Evolutionary conservation across 257 asterid genomes (phyloP), one percentile per base, ranked within the genome.

Genomic region (Solanum sejunctum): DNA sequence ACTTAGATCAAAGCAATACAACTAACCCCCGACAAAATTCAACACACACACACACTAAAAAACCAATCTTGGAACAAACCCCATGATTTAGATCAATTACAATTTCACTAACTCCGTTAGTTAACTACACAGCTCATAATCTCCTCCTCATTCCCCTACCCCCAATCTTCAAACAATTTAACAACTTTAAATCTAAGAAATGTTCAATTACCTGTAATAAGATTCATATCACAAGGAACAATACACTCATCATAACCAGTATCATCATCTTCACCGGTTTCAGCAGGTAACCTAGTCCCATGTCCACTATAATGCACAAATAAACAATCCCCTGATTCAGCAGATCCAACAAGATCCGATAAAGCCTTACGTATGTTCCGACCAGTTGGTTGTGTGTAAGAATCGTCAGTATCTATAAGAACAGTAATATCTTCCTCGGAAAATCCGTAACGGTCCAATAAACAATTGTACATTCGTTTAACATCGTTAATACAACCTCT

Each of bases 261-360:
- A 81, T 96, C 99, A 58, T 96, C 99, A 41, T 93, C 95, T 92
- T 96, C 99, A 58, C 99, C 99, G 32, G 97, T 94, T 91, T 96
- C 99, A 60, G 99, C 99, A 26, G 99, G 99, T 3, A 96, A 94
- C 57, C 99, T 95, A 11, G 99, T 96, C 7, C 99, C 99, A 84
- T 96, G 99, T 82, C 99, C 99, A 60, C 99, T 96, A 85, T 96
- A 96, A 89, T 96, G 99, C 9, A 96, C 97, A 87, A 96, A 96
- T 73, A 96, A 91, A 79, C 82, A 86, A 73, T 95, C 99, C 0
- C 99, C 97, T 66, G 91, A 84, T 45, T 83, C 51, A 79, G 93
- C 98, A 52, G 95, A 89, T 77, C 84, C 66, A n/a, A 96, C 91
- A 83, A 96, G 97, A 88, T 91, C 88, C 82, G 88, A 61, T 56